phyloP scores from a whole-genome alignment of 768 basidiomycete species.

The Podaxis sp. region DNA sequence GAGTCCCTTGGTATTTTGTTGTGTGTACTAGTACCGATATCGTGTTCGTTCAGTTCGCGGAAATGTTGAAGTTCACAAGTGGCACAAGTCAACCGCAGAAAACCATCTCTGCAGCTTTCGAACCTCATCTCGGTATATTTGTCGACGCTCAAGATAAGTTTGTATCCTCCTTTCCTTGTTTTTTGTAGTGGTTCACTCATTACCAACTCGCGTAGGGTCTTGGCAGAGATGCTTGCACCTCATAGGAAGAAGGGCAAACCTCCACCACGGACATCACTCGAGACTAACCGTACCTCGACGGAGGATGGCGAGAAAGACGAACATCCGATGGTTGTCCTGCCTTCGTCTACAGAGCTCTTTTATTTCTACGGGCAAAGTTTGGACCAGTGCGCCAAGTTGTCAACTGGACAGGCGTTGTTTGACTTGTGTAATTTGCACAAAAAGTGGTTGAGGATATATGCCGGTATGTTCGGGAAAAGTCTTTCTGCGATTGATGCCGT shows the following conservation, averaged over 20 bases:
- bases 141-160: conserved; percentile 97
- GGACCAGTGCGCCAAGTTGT: conserved; percentile 91
- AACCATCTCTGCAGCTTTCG: conserved; percentile 87
- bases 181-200: not conserved
- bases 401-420: conserved; percentile 79
- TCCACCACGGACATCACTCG: conserved; percentile 67
- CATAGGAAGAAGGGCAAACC: conserved; percentile 55
- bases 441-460: conserved; percentile 94
- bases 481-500: not conserved
- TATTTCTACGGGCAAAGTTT: conserved; percentile 96
- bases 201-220: conserved; percentile 50
- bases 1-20: conserved; percentile 16
- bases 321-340: conserved; percentile 68
- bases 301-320: conserved; percentile 42
- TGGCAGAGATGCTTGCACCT: conserved; percentile 87
- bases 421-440: conserved; percentile 81
- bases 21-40: not conserved
- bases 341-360: conserved; percentile 94
- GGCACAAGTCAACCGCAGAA: conserved; percentile 53
- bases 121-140: conserved; percentile 89
- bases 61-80: conserved; percentile 59
- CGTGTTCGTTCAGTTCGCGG: conserved; percentile 48
- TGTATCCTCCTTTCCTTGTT: conserved; percentile 19
- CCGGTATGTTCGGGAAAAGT: conserved; percentile 41
- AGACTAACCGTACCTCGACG: conserved; percentile 44